phyloP scores from a whole-genome alignment of 495 filamentous ascomycete species.

The Neurospora sp. region DNA sequence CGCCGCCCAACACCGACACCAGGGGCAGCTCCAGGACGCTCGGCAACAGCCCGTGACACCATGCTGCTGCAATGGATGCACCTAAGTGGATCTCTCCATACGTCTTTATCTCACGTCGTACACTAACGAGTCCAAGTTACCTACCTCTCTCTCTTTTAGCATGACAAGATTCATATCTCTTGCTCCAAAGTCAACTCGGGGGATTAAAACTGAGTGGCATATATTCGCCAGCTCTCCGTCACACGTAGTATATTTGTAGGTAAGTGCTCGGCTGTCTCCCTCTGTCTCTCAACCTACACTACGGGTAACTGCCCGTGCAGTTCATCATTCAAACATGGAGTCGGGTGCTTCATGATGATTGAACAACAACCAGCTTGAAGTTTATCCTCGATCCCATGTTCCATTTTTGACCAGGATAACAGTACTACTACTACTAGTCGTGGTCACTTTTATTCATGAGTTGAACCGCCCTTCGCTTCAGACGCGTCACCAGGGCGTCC shows the following conservation, averaged over 20 bases:
- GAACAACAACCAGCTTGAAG: not conserved
- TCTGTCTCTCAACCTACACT: not conserved
- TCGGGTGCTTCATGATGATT: not conserved
- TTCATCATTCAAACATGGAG: not conserved
- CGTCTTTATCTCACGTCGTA: not conserved
- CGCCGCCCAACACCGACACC: not conserved
- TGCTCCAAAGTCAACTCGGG: not conserved
- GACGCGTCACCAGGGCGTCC: not conserved
- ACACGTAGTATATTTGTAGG: not conserved
- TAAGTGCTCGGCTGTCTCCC: not conserved
- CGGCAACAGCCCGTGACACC: not conserved
- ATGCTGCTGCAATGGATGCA: not conserved
- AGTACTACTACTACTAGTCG: not conserved
- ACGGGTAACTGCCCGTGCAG: not conserved
- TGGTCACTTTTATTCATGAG: not conserved
- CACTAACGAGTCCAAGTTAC: not conserved
- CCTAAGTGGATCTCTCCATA: not conserved
- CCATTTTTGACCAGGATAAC: not conserved
- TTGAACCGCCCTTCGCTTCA: not conserved
- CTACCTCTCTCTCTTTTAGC: not conserved
- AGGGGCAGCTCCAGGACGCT: not conserved
- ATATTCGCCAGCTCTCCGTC: not conserved
- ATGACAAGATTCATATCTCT: not conserved
- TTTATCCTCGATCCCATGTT: not conserved
- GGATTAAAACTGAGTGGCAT: not conserved